A percentile compares a stretch with the other conserved stretches of the same genome.
Conservation (phyloP, 1,284 basidiomycete species). For the Coniophora puteana region DNA sequence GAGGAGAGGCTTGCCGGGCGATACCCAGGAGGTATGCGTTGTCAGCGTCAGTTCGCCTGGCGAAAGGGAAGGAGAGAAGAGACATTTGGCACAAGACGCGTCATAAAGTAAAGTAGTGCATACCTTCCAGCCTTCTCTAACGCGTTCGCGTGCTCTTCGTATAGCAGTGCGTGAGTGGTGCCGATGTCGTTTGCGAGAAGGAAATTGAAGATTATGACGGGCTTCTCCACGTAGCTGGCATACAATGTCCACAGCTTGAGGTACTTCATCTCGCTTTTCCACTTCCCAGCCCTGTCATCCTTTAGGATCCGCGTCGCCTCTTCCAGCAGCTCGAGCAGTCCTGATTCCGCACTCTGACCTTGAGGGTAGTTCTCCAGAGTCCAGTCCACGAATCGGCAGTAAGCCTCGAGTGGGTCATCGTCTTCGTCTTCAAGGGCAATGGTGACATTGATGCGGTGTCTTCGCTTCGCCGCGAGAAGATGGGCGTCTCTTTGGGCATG, state of each 20-base stretch:
- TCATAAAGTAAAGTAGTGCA: slow-evolving; percentile 5
- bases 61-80: neutral
- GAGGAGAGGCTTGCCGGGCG: slow-evolving; percentile 68
- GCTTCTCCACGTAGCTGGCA: slow-evolving; percentile 74
- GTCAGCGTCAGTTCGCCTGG: slow-evolving; percentile 83
- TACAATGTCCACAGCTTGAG: slow-evolving; percentile 93
- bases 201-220: slow-evolving; percentile 79
- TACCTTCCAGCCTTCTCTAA: slow-evolving; percentile 74
- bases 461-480: slow-evolving; percentile 56
- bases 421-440: slow-evolving; percentile 53
- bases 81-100: slow-evolving; percentile 5
- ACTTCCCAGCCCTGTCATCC: slow-evolving; percentile 60
- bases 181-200: slow-evolving; percentile 90
- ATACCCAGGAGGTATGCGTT: slow-evolving; percentile 86
- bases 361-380: slow-evolving; percentile 67
- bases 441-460: slow-evolving; percentile 52
- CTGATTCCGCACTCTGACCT: slow-evolving; percentile 66
- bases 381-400: slow-evolving; percentile 65
- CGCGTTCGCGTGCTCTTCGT: slow-evolving; percentile 87
- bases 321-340: slow-evolving; percentile 79
- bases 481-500: slow-evolving; percentile 69
- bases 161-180: slow-evolving; percentile 75
- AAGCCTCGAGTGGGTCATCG: slow-evolving; percentile 53
- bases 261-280: slow-evolving; percentile 76
- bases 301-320: slow-evolving; percentile 76